Conservation (phyloP, 2,329 filamentous ascomycete species). For the Biscogniauxia sp. region DNA sequence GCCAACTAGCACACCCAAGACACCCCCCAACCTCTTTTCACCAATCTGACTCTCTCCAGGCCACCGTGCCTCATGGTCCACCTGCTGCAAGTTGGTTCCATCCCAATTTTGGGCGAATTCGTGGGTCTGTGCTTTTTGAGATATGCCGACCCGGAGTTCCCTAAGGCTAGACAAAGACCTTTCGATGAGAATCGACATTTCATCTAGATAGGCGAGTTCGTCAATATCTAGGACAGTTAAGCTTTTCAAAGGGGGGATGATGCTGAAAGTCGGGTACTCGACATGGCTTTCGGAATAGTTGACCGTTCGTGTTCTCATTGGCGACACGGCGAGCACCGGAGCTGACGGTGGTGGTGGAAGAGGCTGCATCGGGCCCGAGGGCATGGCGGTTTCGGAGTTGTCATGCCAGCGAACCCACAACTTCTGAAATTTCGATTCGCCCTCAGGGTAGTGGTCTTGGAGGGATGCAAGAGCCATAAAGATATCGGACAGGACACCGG, state of each 20-base stretch:
- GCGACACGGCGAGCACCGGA: slow-evolving; percentile 11
- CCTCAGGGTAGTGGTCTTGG: slow-evolving; percentile 56
- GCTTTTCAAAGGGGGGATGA: slow-evolving; percentile 71
- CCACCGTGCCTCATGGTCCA: slow-evolving; percentile 57
- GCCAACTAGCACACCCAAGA: slow-evolving; percentile 66
- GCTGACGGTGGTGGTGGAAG: slow-evolving; percentile 17
- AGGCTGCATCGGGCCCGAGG: slow-evolving; percentile 29
- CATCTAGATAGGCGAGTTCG: slow-evolving; percentile 77
- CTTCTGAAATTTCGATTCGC: slow-evolving; percentile 65
- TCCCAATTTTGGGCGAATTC: slow-evolving; percentile 64
- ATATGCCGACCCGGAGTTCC: slow-evolving; percentile 73
- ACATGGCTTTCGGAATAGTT: slow-evolving; percentile 56
- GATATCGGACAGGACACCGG: slow-evolving; percentile 75
- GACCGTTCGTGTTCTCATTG: slow-evolving; percentile 37
- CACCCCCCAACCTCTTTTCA: slow-evolving; percentile 64
- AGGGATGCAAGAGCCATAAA: slow-evolving; percentile 76
- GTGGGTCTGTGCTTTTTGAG: slow-evolving; percentile 42
- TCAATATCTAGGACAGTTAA: slow-evolving; percentile 79
- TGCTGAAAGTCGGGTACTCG: slow-evolving; percentile 77
- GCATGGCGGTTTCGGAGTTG: slow-evolving; percentile 51
- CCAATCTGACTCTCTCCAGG: slow-evolving; percentile 57
- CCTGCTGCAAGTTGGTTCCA: slow-evolving; percentile 58
- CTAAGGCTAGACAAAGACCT: slow-evolving; percentile 64
- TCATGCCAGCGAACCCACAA: slow-evolving; percentile 85
- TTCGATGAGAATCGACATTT: slow-evolving; percentile 75